Base-by-base conservation (phyloP, 768 basidiomycete species). In the Candolleomyces eurysporus region DNA sequence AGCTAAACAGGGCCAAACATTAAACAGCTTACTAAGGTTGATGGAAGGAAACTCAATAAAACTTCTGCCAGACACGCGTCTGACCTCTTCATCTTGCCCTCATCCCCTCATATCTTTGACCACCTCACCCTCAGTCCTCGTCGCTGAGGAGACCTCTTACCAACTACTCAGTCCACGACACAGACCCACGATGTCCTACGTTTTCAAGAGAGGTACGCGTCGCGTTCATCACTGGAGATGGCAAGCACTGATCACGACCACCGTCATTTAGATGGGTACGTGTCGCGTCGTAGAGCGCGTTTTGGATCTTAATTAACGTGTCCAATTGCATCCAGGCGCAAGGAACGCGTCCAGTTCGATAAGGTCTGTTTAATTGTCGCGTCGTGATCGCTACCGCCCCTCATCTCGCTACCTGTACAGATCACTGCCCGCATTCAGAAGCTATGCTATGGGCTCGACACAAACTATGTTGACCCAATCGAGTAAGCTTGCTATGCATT, bases 381-480 rank as follows among this genome's bases (percentile, higher is more conserved):
- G 61, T 61, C 55, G 52, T 36, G 36, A 36, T 51, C 51, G 58
- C 66, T 61, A 60, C 56, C 17, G 45, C 17, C 8, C 6, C 45
- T 46, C 62, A 60, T 63, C 68, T 64, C 55, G 64, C 60, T 54
- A 26, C 36, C 56, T 42, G 17, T 32, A 10, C 61, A 94, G 92
- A 94, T 94, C 73, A 95, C 93, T 1, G 86, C 91, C 10, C 81
- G 93, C 66, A 87, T 95, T 65, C 85, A 86, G 70, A 94, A 94
- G 77, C 85, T 99, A 17, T 97, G 94, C 69, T 98, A 98, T 73
- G 97, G 97, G 62, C 86, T 99, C 21, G 96, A 99, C 73, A 79
- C 83, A 60, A 90, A 96, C 69, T 90, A 94, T 64, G 88, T 99
- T 22, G 92, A 97, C 67, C 91, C 97, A 4, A 91, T 97, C 42